These are phyloP conservation scores for Debaryomycetaceae sp. DNA, from an alignment of 1,139 yeast species.

Conservation along the genomic window DNA sequence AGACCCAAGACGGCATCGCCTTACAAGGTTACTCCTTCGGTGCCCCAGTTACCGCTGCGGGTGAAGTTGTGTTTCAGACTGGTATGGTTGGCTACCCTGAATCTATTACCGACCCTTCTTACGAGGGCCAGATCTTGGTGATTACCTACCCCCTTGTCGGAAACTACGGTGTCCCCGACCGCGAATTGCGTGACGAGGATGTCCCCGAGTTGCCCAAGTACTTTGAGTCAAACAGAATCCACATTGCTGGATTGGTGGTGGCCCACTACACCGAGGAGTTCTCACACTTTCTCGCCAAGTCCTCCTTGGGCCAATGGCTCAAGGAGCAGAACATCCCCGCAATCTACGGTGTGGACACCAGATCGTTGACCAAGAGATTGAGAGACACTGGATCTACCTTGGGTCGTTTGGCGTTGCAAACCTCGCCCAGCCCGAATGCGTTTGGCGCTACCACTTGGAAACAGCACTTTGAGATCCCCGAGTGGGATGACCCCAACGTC, in stretches of 20 bases:
- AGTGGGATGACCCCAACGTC: slow-evolving; percentile 90
- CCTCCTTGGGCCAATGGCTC: slow-evolving; percentile 92
- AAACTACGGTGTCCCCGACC: slow-evolving; percentile 98
- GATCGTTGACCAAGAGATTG: slow-evolving; percentile 88
- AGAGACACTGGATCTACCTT: slow-evolving; percentile 91
- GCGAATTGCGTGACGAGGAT: slow-evolving; percentile 66
- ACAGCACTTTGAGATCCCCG: slow-evolving; percentile 65
- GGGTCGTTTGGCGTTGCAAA: slow-evolving; percentile 75
- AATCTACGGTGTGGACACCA: slow-evolving; percentile 95
- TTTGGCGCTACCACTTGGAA: slow-evolving; percentile 45
- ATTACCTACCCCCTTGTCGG: slow-evolving; percentile 97
- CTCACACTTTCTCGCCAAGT: slow-evolving; percentile 88
- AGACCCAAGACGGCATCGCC: slow-evolving; percentile 84
- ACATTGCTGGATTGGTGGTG: slow-evolving; percentile 94
- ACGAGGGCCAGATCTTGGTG: slow-evolving; percentile 95
- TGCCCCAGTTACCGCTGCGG: slow-evolving; percentile 84
- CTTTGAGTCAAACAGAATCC: slow-evolving; percentile 88
- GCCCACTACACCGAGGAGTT: slow-evolving; percentile 96
- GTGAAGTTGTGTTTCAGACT: slow-evolving; percentile 98
- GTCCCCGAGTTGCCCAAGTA: slow-evolving; percentile 79
- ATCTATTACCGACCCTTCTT: slow-evolving; percentile 96
- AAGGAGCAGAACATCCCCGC: slow-evolving; percentile 92
- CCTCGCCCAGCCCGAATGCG: slow-evolving; percentile 34
- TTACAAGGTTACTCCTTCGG: slow-evolving; percentile 98
- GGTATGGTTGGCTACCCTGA: slow-evolving; percentile 99